Percentiles rank a stretch among this genome's conserved stretches.
phyloP scores from a whole-genome alignment of 139 green algal genomes.

The Nannochloris sp. region DNA sequence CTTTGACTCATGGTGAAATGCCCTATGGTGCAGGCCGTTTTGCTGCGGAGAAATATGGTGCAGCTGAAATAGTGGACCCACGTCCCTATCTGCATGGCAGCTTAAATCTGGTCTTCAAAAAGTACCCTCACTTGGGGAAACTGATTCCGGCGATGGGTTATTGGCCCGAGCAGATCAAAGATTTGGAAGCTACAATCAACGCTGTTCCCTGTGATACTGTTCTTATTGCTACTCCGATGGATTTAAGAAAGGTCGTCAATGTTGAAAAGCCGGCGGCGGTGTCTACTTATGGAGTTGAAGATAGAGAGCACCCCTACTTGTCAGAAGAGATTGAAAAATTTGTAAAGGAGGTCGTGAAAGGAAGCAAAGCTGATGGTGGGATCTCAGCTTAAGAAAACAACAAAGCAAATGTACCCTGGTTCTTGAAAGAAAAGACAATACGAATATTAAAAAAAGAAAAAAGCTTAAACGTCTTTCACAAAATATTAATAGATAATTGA shows the following conservation, averaged over 20 bases:
- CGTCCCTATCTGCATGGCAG: slow-evolving; percentile 27
- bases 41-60: slow-evolving; percentile 29
- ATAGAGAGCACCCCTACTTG: slow-evolving; percentile 17
- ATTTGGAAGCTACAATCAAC: slow-evolving; percentile 23
- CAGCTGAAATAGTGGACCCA: slow-evolving; percentile 37
- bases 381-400: no score
- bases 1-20: slow-evolving; percentile 32
- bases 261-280: slow-evolving; percentile 7
- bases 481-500: no score
- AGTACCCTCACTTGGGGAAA: slow-evolving; percentile 30
- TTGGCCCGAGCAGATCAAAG: slow-evolving; percentile 21
- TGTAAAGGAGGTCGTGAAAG: neutral
- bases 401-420: no score
- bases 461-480: no score
- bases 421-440: no score
- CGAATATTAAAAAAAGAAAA: no score
- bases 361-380: no score
- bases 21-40: slow-evolving; percentile 24
- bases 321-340: slow-evolving; percentile 18
- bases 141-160: slow-evolving; percentile 44
- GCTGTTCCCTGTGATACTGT: slow-evolving; percentile 26
- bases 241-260: slow-evolving; percentile 11
- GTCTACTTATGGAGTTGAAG: slow-evolving; percentile 18
- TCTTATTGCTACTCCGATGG: slow-evolving; percentile 27
- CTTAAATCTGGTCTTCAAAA: slow-evolving; percentile 7